These are phyloP conservation scores for Beta corolliflora DNA, from an alignment of 179 eudicot species.

Conservation along the genomic window DNA sequence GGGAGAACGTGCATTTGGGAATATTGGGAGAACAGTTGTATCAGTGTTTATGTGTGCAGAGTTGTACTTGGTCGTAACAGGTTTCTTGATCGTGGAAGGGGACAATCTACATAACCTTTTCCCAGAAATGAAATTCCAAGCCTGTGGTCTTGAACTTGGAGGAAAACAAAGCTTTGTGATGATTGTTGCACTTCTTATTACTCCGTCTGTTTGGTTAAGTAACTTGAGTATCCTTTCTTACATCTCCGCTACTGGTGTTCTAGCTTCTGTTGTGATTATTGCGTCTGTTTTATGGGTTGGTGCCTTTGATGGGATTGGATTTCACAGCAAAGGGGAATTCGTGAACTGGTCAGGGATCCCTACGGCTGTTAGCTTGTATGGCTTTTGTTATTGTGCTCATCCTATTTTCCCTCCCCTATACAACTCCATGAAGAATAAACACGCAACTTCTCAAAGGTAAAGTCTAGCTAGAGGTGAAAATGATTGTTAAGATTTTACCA, in stretches of 20 bases:
- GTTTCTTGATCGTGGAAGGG: slow-evolving; percentile 75
- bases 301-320: slow-evolving; percentile 56
- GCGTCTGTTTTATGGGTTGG: slow-evolving; percentile 67
- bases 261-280: slow-evolving; percentile 58
- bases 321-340: slow-evolving; percentile 52
- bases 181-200: slow-evolving; percentile 47
- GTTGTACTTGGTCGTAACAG: slow-evolving; percentile 69
- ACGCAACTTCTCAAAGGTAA: slow-evolving; percentile 64
- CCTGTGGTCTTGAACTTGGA: slow-evolving; percentile 40
- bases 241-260: slow-evolving; percentile 69
- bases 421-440: slow-evolving; percentile 68
- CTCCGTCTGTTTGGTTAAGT: slow-evolving; percentile 67
- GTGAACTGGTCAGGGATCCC: slow-evolving; percentile 59
- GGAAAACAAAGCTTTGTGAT: slow-evolving; percentile 56
- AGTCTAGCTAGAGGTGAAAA: not conserved
- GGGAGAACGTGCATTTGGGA: slow-evolving; percentile 73
- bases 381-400: slow-evolving; percentile 81
- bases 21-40: slow-evolving; percentile 49
- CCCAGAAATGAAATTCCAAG: slow-evolving; percentile 38
- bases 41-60: slow-evolving; percentile 59
- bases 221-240: slow-evolving; percentile 61
- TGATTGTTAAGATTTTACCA: not conserved
- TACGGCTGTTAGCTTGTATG: slow-evolving; percentile 59
- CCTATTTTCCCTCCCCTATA: slow-evolving; percentile 75
- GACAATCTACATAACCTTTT: slow-evolving; percentile 61